Conservation (phyloP, 2,329 filamentous ascomycete genomes). For the Fusarium globosum region DNA sequence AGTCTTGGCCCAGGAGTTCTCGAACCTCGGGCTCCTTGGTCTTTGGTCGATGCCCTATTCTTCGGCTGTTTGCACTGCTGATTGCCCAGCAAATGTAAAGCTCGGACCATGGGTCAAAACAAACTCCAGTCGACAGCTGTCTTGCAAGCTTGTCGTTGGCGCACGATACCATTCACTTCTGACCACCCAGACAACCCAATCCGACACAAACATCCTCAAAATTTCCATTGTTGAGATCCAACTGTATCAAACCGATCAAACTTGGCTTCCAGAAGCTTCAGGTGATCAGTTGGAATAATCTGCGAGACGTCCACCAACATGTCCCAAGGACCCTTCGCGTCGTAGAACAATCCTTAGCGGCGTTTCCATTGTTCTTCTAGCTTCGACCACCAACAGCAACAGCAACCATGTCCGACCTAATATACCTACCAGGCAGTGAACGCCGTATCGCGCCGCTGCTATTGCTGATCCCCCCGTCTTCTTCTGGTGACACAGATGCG, state of each 20-base stretch:
- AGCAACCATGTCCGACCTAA: background rate
- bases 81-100: background rate
- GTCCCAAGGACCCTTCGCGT: background rate
- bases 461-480: background rate
- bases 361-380: conserved; percentile 18
- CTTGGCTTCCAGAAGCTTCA: background rate
- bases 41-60: background rate
- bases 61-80: background rate
- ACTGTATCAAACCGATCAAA: background rate
- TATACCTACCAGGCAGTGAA: no score
- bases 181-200: background rate
- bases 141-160: background rate
- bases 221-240: background rate
- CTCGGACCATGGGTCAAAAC: background rate
- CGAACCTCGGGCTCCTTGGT: background rate
- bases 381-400: background rate
- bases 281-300: background rate
- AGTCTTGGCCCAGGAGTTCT: background rate
- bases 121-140: background rate
- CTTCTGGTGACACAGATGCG: background rate
- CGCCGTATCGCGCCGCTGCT: background rate
- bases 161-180: background rate
- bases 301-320: background rate
- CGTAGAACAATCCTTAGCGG: conserved; percentile 19
- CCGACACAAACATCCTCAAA: background rate